Percentiles rank a stretch among this genome's conserved stretches.
Conservation (phyloP, 768 basidiomycete genomes). For the Amanita subjunquillea region DNA sequence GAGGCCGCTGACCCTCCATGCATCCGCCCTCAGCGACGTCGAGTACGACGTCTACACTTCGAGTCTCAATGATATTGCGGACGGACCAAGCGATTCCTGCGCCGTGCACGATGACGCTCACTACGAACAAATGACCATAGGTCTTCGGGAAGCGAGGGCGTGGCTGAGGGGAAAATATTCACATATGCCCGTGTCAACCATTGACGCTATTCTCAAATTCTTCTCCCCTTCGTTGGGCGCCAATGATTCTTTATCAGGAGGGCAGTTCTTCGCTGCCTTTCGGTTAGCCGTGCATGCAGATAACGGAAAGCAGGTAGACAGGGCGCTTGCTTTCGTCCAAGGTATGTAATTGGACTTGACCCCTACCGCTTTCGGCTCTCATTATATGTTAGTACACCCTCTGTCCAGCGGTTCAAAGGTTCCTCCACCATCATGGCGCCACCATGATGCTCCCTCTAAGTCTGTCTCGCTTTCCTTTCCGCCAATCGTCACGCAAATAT, state of each 20-base stretch:
- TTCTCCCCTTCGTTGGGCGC: constrained; percentile 48
- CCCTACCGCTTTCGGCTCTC: neutral
- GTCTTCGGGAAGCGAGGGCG: constrained; percentile 59
- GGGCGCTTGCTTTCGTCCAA: constrained; percentile 65
- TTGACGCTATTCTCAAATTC: constrained; percentile 56
- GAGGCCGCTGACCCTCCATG: constrained; percentile 59
- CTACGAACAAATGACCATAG: constrained; percentile 43
- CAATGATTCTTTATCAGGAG: constrained; percentile 46
- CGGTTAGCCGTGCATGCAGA: constrained; percentile 56
- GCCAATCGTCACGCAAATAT: neutral
- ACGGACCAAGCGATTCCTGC: constrained; percentile 8
- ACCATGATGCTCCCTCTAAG: neutral
- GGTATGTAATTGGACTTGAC: constrained; percentile 31
- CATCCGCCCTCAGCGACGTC: constrained; percentile 64
- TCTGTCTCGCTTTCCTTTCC: neutral
- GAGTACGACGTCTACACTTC: constrained; percentile 64
- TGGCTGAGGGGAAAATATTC: constrained; percentile 69
- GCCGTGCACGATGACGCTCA: constrained; percentile 31
- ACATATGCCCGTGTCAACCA: constrained; percentile 34
- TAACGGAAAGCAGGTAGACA: constrained; percentile 51
- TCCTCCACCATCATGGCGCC: neutral
- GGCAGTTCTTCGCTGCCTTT: constrained; percentile 70
- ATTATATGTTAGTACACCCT: neutral
- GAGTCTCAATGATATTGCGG: constrained; percentile 42
- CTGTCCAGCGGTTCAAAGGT: neutral